Evolutionary conservation across 164 flowering plant genomes (phyloP).

Genomic region (Amborella trichopoda): DNA sequence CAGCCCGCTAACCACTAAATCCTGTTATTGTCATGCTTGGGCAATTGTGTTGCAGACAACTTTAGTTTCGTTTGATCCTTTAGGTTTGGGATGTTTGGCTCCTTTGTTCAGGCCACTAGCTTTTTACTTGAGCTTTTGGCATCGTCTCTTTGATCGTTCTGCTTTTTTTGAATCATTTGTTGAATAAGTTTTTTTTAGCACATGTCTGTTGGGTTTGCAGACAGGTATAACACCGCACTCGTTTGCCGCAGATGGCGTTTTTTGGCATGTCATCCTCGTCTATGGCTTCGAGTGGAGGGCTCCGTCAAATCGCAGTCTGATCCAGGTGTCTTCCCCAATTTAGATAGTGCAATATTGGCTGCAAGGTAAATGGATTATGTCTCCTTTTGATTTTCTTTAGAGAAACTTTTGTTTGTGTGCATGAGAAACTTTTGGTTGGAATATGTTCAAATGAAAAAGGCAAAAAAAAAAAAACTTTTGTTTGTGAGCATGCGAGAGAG

Average conservation of each 20-base stretch:
- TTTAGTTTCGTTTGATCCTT: too few relatives aligned
- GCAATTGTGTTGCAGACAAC: too few relatives aligned
- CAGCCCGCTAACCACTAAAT: too few relatives aligned
- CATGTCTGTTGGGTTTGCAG: slow-evolving; percentile 70
- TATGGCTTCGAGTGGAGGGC: slow-evolving; percentile 80
- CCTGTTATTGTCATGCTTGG: too few relatives aligned
- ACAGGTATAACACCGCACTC: slow-evolving; percentile 97
- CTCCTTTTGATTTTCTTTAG: neutral
- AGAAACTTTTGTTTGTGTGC: neutral
- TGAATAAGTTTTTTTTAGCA: neutral
- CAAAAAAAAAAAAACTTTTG: neutral
- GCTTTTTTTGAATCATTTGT: neutral
- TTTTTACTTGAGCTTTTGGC: too few relatives aligned
- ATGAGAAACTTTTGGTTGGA: too few relatives aligned
- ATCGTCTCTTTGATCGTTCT: neutral
- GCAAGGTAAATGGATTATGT: slow-evolving; percentile 50
- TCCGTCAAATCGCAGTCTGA: slow-evolving; percentile 37
- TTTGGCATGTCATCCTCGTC: slow-evolving; percentile 89
- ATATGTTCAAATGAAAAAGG: neutral
- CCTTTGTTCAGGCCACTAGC: too few relatives aligned
- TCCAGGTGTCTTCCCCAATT: slow-evolving; percentile 58
- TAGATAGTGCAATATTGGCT: slow-evolving; percentile 75
- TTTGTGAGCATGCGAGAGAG: too few relatives aligned
- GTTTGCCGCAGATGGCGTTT: slow-evolving; percentile 98
- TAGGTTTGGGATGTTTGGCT: too few relatives aligned